Base-by-base conservation (phyloP, 257 asterid genomes). In the Hygrophila difformis region DNA sequence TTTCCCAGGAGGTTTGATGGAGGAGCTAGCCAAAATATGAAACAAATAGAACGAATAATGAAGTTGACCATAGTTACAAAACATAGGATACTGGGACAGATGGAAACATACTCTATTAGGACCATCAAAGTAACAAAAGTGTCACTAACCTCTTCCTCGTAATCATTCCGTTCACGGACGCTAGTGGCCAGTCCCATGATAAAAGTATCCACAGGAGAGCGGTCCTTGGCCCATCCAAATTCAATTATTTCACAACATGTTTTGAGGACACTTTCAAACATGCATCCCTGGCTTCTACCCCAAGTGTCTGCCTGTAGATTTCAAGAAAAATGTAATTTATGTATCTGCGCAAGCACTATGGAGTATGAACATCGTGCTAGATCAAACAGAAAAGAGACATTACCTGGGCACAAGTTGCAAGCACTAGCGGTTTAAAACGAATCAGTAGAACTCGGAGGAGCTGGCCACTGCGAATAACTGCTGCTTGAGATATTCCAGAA, bases 141-240 rank as follows among this genome's bases (percentile, higher is more conserved):
- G 33, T 47, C 12, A 50, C 79, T 59, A 64, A 86, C 99, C 89
- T 76, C 95, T 61, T 87, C 94, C 47, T 72, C 96, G 35, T 73
- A 74, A 71, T 82, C 88, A 67, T 80, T 80, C 57, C 93, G 76
- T 57, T 91, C 99, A 37, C 96, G 84, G 54, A 86, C 75, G 65
- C 85, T 69, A 54, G 91, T 59, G 52, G 99, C 92, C 62, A 91
- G 62, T 51, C 95, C 96, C 95, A 78, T 66, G 43, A 91, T 91
- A 69, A 91, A 91, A n/a, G 99, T 80, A 61, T 86, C 99, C 64
- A 91, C 71, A 8, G 99, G 96, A 41, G 96, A 77, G 60, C 95
- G 67, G 49, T 91, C 96, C 73, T 69, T 85, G 35, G 57, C 55
- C 99, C 95, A 86, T 68, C 96, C 99, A 67, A 77, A 81, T 51